Base-by-base conservation (phyloP, 2,329 filamentous ascomycete genomes). In the Metarhizium album region DNA sequence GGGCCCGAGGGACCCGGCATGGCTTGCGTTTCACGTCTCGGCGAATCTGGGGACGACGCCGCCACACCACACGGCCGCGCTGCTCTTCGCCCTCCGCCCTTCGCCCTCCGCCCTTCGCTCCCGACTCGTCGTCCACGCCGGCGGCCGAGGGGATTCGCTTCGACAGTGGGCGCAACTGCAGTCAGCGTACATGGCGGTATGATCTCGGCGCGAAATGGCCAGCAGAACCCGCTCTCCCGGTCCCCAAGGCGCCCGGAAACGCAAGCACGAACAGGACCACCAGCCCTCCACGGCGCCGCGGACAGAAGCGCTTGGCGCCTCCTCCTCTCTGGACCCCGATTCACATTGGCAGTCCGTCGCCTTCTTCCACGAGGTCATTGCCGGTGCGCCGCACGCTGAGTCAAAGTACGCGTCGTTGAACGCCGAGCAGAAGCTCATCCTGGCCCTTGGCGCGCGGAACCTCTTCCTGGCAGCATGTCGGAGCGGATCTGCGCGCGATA, bases 351-450 rank as follows among this genome's bases (percentile, higher is more conserved):
- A 29, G 31, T 31, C 52, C 29, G 27, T 53, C 35, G 18, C 47
- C 29, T 42, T 49, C 48, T 53, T 51, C 42, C 52, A 53, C 52
- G 48, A 40, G 20, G 47, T 53, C 48, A 53, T 50, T 35, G 29
- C 24, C 33, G 29, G 14, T 14, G 40, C n/a, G 22, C 45, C 31
- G 40, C 51, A 4, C 14, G 16, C 20, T 11, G 23, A 20, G 18
- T n/a, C 40, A 24, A 48, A 35, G 14, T 53, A 50, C 31, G 22
- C 6, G 6, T 8, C 16, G 16, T 27, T 53, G 23, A 45, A 53
- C 24, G n/a, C 22, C 13, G 38, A 45, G 18, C 51, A 53, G 45
- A 53, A 50, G 33, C 48, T 50, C 48, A 50, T 53, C 42, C 43
- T 50, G 14, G 51, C 51, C 8, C 45, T 53, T 9, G 51, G 51